These are phyloP conservation scores for Mangifera indica DNA, from an alignment of 345 rosid genomes.

Conservation along the genomic window DNA sequence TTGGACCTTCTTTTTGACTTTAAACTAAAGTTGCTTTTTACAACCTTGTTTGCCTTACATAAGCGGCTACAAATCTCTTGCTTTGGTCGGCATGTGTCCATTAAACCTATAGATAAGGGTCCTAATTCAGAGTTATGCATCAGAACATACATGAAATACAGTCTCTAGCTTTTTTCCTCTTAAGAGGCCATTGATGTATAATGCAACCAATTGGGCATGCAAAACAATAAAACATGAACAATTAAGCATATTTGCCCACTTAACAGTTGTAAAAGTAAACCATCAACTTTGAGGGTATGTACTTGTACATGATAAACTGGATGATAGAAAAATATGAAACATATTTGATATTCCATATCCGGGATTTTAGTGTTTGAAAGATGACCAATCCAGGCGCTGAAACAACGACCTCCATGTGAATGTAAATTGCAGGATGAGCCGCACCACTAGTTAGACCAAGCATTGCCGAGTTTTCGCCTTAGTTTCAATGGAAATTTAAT, in stretches of 20 bases:
- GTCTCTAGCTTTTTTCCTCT: not conserved
- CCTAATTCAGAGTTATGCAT: slow-evolving; percentile 17
- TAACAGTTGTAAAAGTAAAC: not conserved
- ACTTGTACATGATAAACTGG: not conserved
- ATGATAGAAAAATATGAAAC: not conserved
- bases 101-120: not conserved
- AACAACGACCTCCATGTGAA: not conserved
- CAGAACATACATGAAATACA: not conserved
- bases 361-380: not conserved
- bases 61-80: slow-evolving; percentile 21
- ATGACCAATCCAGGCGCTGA: not conserved
- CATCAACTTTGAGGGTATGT: not conserved
- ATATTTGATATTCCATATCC: too few relatives aligned
- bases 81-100: slow-evolving; percentile 12
- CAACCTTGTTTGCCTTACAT: slow-evolving; percentile 27
- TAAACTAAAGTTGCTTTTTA: slow-evolving; percentile 8
- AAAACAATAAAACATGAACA: not conserved
- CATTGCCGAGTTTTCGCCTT: not conserved
- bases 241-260: not conserved
- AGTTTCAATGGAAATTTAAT: slow-evolving; percentile 1
- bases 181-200: not conserved
- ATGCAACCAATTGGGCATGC: not conserved
- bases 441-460: slow-evolving; percentile 6
- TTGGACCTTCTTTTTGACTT: slow-evolving; percentile 5
- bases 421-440: slow-evolving; percentile 13